Base-by-base conservation (phyloP, 192 early-diverging fungal species). In the Linnemannia hyalina region DNA sequence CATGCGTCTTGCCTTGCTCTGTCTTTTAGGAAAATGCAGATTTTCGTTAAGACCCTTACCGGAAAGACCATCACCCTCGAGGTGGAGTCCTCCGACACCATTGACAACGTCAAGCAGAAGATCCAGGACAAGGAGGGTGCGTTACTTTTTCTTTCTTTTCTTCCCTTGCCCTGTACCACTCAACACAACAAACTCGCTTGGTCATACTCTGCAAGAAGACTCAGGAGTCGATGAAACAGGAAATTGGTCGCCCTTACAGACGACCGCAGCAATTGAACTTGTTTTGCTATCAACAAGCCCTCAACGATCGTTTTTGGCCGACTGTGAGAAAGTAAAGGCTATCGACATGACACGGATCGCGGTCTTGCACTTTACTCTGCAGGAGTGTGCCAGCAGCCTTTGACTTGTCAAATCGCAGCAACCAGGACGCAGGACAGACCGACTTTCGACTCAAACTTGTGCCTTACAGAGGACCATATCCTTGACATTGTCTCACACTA, bases 111-210 rank as follows among this genome's bases (percentile, higher is more conserved):
- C 93, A 97, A 97, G 93, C 83, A 89, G 80, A 98, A 99, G 95
- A 97, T 99, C 90, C 97, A 97, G 92, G 96, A 99, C 93, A 97
- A 99, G 94, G 97, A 98, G 90, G 97, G 95, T 91, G 78, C 83
- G 83, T 85, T 65, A 68, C 52, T 75, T 35, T 79, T 42, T 71
- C 4, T 71, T 11, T 20, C 5, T 42, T 46, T 15, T 13, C 29
- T 11, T 10, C 60, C 60, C 16, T 32, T 29, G 6, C 29, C 9
- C 60, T 65, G 26, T 65, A 29, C 11, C 13, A 32, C 22, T 6
- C 11, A 32, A 15, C 60, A 65, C 10, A n/a, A 11, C 55, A 26
- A 11, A 10, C 13, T 2, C 5, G 5, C 49, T 22, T 18, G 49
- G 38, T 5, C 38, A 20, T 5, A 52, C 16, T 20, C 18, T 18